Evolutionary conservation across 495 filamentous ascomycete species (phyloP), one percentile per base, ranked within the genome.

Genomic region (Diplogelasinospora grovesii): DNA sequence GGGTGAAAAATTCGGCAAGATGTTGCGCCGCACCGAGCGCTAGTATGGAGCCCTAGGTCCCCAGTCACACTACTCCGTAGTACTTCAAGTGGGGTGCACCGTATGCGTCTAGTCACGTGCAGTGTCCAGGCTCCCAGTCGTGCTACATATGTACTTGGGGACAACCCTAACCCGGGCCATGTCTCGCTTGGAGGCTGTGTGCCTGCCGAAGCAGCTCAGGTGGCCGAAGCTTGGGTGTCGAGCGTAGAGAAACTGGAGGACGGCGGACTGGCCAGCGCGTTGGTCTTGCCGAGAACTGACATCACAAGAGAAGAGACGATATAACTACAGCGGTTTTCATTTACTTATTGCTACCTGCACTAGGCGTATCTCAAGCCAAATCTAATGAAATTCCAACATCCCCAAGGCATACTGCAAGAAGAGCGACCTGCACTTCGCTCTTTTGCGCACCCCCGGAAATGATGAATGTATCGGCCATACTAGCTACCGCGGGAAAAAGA

Each of bases 1-100:
- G 56, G 56, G 56, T 44, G 56, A 54, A 55, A 52, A 36, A 41
- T 45, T 52, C 54, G 56, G 54, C 25, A 24, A 14, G 19, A 52
- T 29, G 54, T 60, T 52, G 40, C 18, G 26, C 49, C 56, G 56
- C 11, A 14, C 26, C 51, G 41, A 48, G 36, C 16, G 7, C 9
- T 29, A 32, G 8, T 25, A 23, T 39, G 37, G 38, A 46, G 23
- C 52, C 48, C 39, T 52, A 36, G 28, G 27, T 24, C 10, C 14
- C 29, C 20, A 40, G 39, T 33, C 25, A 14, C 22, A 13, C 23
- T 30, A 28, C 14, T 14, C 22, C 20, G 33, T n/a, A 19, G 2
- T 11, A 10, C n/a, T n/a, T n/a, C n/a, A 24, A 11, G 38, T 36
- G 38, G 39, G 32, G 33, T n/a, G n/a, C n/a, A n/a, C n/a, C n/a